Evolutionary conservation across 176 grass and related monocot genomes (phyloP).

Genomic region (Carex kokanica): DNA sequence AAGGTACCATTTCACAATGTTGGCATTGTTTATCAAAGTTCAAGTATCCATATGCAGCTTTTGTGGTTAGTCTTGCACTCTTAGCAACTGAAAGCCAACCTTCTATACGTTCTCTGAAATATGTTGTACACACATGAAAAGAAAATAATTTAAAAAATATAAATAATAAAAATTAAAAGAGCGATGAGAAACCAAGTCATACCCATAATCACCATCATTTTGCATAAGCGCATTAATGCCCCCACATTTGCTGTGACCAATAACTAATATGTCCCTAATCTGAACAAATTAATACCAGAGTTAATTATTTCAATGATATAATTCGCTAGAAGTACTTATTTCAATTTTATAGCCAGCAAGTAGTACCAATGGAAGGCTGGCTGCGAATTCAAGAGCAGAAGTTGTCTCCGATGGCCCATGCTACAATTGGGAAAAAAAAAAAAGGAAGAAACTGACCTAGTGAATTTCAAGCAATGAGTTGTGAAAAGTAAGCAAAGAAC

Average conservation of each 20-base stretch:
- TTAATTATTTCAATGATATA: background rate
- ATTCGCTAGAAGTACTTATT: background rate
- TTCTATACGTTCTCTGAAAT: constrained; percentile 64
- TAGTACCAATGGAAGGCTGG: constrained; percentile 58
- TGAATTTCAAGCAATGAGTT: background rate
- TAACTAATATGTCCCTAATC: constrained; percentile 73
- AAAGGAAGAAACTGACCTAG: constrained; percentile 19
- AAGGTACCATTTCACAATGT: constrained; percentile 87
- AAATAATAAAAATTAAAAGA: constrained; percentile 19
- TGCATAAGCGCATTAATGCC: constrained; percentile 95
- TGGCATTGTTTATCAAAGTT: constrained; percentile 80
- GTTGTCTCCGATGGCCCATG: constrained; percentile 79
- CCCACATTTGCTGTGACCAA: constrained; percentile 90
- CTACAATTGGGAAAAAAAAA: constrained; percentile 33
- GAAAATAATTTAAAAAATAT: constrained; percentile 27
- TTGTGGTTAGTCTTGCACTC: constrained; percentile 74
- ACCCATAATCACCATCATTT: constrained; percentile 51
- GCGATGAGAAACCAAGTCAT: constrained; percentile 25
- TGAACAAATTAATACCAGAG: constrained; percentile 34
- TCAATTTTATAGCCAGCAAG: background rate
- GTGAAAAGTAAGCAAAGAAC: background rate
- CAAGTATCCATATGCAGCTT: constrained; percentile 87
- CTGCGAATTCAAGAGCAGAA: constrained; percentile 86
- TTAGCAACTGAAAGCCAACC: constrained; percentile 82
- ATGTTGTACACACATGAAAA: background rate